Base-by-base conservation (phyloP, 106 monocot species). In the Xerophyta viscosa region DNA sequence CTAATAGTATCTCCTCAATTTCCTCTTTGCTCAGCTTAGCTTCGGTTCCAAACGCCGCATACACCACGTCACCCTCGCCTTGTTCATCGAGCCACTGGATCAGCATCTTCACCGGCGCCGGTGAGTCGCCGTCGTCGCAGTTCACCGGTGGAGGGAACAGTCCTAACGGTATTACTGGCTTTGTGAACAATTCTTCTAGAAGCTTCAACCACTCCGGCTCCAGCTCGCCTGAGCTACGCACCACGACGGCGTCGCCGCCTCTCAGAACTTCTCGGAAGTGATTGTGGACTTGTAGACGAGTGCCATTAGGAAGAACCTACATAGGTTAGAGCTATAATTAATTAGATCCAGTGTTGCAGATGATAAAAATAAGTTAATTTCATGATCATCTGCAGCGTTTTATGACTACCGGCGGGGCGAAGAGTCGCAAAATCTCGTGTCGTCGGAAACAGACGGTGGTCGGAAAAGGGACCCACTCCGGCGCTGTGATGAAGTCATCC, bases 41-140 rank as follows among this genome's bases (percentile, higher is more conserved):
- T 29, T 77, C 77, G 5, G 55, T 77, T 8, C 77, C 77, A 15
- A 71, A 66, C 0, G 76, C 70, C 3, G 29, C 60, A 27, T 65
- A 76, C 4, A 70, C 54, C 2, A 70, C 70, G 0, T 64, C 51
- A 3, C 45, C 43, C 0, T 31, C 29, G 7, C 27, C 24, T 24
- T 45, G 60, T 25, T 45, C 43, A 47, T 57, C 61, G 20, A 77
- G 61, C 77, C 77, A 77, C 23, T 22, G 48, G 6, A 31, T 41
- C 0, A 41, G 54, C 20, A 9, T 37, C 11, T 4, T 18, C 8
- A 31, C 19, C 17, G 17, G 0, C 23, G 0, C 23, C 33, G 11
- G 33, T 5, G 7, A 6, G 33, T 11, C 15, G 41, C 13, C 37
- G 0, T 41, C 20, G 19, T 1, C 30, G n/a, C 0, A 3, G 10